These are phyloP conservation scores for Stachybotrys echinatus DNA, from an alignment of 2,329 filamentous ascomycete species.

Conservation along the genomic window DNA sequence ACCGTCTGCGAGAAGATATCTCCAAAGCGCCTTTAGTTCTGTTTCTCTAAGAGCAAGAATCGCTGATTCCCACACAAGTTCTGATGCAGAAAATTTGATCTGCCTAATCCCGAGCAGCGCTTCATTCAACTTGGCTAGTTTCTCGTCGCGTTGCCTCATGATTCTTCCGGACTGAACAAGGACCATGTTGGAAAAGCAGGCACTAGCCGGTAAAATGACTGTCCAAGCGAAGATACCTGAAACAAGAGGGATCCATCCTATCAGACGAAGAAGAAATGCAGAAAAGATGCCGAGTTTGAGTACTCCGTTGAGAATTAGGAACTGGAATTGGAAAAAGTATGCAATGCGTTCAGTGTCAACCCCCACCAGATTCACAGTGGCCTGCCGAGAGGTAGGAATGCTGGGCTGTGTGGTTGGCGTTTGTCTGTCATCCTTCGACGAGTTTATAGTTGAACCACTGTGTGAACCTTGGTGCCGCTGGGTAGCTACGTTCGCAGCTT, in stretches of 20 bases:
- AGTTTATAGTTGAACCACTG: slow-evolving; percentile 29
- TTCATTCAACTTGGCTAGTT: slow-evolving; percentile 71
- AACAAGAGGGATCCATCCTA: slow-evolving; percentile 66
- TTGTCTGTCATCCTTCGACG: slow-evolving; percentile 28
- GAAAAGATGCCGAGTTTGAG: slow-evolving; percentile 63
- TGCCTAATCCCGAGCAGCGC: slow-evolving; percentile 74
- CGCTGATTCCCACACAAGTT: slow-evolving; percentile 69
- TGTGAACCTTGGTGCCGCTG: neutral
- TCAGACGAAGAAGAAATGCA: slow-evolving; percentile 59
- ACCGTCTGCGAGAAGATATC: slow-evolving; percentile 59
- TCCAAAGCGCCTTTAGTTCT: slow-evolving; percentile 64
- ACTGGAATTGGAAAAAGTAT: slow-evolving; percentile 63
- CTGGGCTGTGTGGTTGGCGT: slow-evolving; percentile 39
- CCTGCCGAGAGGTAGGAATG: slow-evolving; percentile 51
- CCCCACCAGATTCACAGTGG: slow-evolving; percentile 73
- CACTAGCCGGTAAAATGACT: slow-evolving; percentile 63
- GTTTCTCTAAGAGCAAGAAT: slow-evolving; percentile 57
- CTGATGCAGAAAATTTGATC: slow-evolving; percentile 78
- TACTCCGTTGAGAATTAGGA: slow-evolving; percentile 56
- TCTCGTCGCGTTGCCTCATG: slow-evolving; percentile 72
- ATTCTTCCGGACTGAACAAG: slow-evolving; percentile 59
- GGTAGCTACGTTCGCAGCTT: slow-evolving; percentile 40
- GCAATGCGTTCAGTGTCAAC: slow-evolving; percentile 67
- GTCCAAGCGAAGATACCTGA: slow-evolving; percentile 61
- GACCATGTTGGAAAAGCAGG: slow-evolving; percentile 61